phyloP scores from a whole-genome alignment of 371 early-diverging fungal genomes.

The Mucor piriformis region DNA sequence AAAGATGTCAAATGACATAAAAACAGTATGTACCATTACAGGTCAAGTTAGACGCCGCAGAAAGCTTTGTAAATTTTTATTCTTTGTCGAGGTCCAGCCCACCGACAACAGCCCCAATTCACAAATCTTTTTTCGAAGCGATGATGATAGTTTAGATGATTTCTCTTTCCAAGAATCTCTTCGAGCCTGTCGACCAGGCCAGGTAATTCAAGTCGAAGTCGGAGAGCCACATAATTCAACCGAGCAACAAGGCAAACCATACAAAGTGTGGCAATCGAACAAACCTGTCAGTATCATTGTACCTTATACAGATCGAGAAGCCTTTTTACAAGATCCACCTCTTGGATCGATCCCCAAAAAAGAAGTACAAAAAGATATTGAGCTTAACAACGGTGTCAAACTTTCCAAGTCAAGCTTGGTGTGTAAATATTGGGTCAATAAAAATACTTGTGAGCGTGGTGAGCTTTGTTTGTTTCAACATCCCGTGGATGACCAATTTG shows the following conservation, averaged over 20 bases:
- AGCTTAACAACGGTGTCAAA: neutral
- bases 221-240: constrained; percentile 37
- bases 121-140: constrained; percentile 54
- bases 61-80: constrained; percentile 44
- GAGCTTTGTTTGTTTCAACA: constrained; percentile 51
- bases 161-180: constrained; percentile 32
- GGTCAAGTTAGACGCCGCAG: constrained; percentile 56
- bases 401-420: constrained; percentile 2
- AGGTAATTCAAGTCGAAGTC: constrained; percentile 31
- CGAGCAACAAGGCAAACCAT: constrained; percentile 32
- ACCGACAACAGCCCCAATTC: constrained; percentile 25
- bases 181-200: constrained; percentile 41
- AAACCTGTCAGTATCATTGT: constrained; percentile 36
- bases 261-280: constrained; percentile 49
- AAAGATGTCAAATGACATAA: neutral
- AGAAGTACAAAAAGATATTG: neutral
- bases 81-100: constrained; percentile 55
- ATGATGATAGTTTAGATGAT: constrained; percentile 38
- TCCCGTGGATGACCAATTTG: constrained; percentile 38
- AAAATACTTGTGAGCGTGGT: constrained; percentile 46
- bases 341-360: constrained; percentile 29
- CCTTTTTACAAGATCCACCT: constrained; percentile 51
- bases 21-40: constrained; percentile 15
- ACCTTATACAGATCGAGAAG: constrained; percentile 24
- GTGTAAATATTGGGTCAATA: constrained; percentile 64